Base-by-base conservation (phyloP, 2,329 filamentous ascomycete genomes). In the Rhexocercosporidium sp. region DNA sequence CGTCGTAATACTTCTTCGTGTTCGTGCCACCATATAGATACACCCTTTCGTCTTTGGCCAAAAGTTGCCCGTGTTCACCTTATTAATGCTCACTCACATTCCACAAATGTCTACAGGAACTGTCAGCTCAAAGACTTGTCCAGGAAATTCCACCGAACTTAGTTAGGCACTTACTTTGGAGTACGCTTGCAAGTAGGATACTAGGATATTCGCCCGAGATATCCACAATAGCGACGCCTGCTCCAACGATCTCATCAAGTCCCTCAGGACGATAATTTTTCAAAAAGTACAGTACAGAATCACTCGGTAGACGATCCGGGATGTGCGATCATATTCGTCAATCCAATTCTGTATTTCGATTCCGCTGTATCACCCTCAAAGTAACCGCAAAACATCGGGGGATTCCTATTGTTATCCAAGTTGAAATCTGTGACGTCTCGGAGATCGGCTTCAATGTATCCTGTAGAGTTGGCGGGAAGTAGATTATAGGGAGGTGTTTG, bases 221-320 rank as follows among this genome's bases (percentile, higher is more conserved):
- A 31, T 66, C 51, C 1, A 66, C 64, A 47, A 66, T 51, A n/a
- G 64, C 64, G 16, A 62, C 51, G 5, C 64, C 64, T 31, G 47
- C 64, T 27, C 64, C 64, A 62, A 66, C 59, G 16, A 66, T 66
- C 11, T 27, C 46, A 59, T 66, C 57, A 9, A 31, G n/a, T 2
- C 51, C 64, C 14, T 39, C 25, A 2, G 46, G 47, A 6, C 64
- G 22, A 37, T 39, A 59, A 37, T 66, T 66, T 27, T 62, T 62
- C 51, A 66, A 59, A 27, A 66, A 66, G 39, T 62, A 66, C 41
- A 66, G 39, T 62, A 66, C 41, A 62, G 6, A 62, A 62, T 57
- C 0, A 59, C 64, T 4, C 39, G 18, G 59, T 62, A 5, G 41
- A 25, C 1, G 25, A 47, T 14, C 29, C 59, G 3, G 46, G n/a